Conservation (phyloP, 768 basidiomycete species). For the Paxillus involutus region DNA sequence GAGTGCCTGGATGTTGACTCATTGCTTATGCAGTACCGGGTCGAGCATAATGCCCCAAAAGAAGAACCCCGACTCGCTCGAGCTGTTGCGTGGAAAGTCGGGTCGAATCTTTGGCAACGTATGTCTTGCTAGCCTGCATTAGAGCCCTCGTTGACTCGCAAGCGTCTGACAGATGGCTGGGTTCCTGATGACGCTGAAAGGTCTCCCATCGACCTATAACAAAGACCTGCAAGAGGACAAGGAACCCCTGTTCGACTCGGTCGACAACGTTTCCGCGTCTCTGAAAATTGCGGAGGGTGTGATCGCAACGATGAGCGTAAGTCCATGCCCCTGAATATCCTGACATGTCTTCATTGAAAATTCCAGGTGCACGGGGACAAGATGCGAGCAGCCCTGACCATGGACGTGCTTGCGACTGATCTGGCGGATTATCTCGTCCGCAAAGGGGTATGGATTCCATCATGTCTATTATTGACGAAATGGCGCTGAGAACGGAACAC, state of each 20-base stretch:
- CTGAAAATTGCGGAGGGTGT: slow-evolving; percentile 95
- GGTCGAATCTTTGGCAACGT: slow-evolving; percentile 94
- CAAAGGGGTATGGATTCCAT: slow-evolving; percentile 75
- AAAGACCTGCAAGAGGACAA: slow-evolving; percentile 99
- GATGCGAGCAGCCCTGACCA: slow-evolving; percentile 89
- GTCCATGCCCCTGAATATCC: slow-evolving; percentile 19
- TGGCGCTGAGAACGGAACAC: background rate
- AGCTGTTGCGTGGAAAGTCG: slow-evolving; percentile 92
- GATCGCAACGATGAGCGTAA: slow-evolving; percentile 82
- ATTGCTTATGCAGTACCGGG: slow-evolving; percentile 68
- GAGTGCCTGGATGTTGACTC: background rate
- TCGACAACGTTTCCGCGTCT: slow-evolving; percentile 86
- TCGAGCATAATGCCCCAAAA: slow-evolving; percentile 99
- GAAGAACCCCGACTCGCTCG: slow-evolving; percentile 97
- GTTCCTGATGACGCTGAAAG: slow-evolving; percentile 96
- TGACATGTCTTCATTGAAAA: background rate
- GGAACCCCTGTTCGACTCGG: slow-evolving; percentile 93
- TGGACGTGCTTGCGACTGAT: slow-evolving; percentile 99
- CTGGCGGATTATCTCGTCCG: slow-evolving; percentile 98
- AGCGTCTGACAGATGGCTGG: slow-evolving; percentile 78
- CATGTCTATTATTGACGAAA: background rate
- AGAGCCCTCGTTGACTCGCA: background rate
- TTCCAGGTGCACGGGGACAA: slow-evolving; percentile 80
- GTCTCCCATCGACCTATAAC: slow-evolving; percentile 97
- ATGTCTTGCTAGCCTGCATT: slow-evolving; percentile 20